Base-by-base conservation (phyloP, 2,329 filamentous ascomycete genomes). In the Diaporthe sp. region DNA sequence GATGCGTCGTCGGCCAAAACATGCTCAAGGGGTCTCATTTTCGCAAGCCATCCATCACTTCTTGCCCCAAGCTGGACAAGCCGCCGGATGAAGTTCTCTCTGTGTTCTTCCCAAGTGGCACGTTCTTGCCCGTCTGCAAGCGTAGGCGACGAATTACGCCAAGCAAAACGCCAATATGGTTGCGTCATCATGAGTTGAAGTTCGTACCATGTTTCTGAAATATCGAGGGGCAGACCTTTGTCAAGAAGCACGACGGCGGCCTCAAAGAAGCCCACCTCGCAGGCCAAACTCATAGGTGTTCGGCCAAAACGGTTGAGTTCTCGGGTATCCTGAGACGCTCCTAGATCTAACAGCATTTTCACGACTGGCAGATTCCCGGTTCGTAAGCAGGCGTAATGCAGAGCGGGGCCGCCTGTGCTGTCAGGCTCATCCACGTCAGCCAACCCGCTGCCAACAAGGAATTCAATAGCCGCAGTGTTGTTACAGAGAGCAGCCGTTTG, bases 181-280 rank as follows among this genome's bases (percentile, higher is more conserved):
- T 39, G 37, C 9, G 37, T 39, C 3, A 12, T 39, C 37, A 10
- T 39, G 37, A 39, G 37, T 12, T 39, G 2, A 12, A 12, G 10
- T 39, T 10, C 37, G 10, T 44, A 49, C 17, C 17, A 19, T n/a
- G 39, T 10, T 17, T 46, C n/a, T 46, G 39, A n/a, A 22, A 65
- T 31, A 19, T 46, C 13, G 31, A 19, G 59, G 28, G 25, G 3
- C 17, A 39, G 39, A 17, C 59, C 59, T 19, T 46, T 37, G 2
- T 65, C 25, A 5, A 65, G n/a, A 28, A 65, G 59, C 39, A 15
- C 44, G n/a, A 65, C 37, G 39, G 59, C 59, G 28, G 59, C 59
- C 17, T 65, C 44, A 39, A 65, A 65, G 39, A 44, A 65, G 4
- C 59, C 59, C 15, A n/a, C 25, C 39, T 65, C 39, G n/a, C 59